These are phyloP conservation scores for Debaryomyces coudertii DNA, from an alignment of 1,139 yeast species.

Conservation along the genomic window DNA sequence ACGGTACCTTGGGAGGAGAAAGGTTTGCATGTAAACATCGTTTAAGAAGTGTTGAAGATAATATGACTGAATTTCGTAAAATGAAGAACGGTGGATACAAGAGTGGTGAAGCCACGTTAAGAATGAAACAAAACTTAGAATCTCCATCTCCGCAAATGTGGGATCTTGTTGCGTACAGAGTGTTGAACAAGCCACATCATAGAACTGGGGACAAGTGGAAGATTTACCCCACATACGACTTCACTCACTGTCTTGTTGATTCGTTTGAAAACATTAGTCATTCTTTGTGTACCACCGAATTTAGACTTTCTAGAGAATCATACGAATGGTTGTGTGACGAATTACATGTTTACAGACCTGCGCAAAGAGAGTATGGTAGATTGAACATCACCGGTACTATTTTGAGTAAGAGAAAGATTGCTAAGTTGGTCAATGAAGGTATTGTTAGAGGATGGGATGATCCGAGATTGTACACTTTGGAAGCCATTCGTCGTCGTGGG, in stretches of 20 bases:
- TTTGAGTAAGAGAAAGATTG: conserved; percentile 93
- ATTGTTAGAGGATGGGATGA: conserved; percentile 98
- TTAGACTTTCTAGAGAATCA: conserved; percentile 86
- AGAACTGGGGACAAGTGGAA: conserved; percentile 98
- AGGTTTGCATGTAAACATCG: conserved; percentile 84
- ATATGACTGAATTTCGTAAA: conserved; percentile 76
- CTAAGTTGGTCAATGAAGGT: conserved; percentile 80
- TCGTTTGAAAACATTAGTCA: conserved; percentile 94
- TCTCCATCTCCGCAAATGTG: conserved; percentile 99
- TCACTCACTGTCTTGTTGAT: conserved; percentile 98
- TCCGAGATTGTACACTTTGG: conserved; percentile 93
- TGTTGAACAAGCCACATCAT: conserved; percentile 87
- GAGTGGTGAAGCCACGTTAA: conserved; percentile 89
- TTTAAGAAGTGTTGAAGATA: conserved; percentile 67
- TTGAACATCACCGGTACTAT: conserved; percentile 93
- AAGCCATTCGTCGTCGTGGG: conserved; percentile 95
- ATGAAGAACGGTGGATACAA: conserved; percentile 90
- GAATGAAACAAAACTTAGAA: conserved; percentile 94
- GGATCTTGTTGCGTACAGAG: conserved; percentile 99
- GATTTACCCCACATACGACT: conserved; percentile 97
- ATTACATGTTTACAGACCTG: conserved; percentile 93
- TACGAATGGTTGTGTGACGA: conserved; percentile 99
- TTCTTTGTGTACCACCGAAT: conserved; percentile 94
- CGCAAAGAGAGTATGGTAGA: conserved; percentile 98
- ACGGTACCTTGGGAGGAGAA: conserved; percentile 92